Conservation (phyloP, 208 protist species). For the Acanthamoeba lenticulata region DNA sequence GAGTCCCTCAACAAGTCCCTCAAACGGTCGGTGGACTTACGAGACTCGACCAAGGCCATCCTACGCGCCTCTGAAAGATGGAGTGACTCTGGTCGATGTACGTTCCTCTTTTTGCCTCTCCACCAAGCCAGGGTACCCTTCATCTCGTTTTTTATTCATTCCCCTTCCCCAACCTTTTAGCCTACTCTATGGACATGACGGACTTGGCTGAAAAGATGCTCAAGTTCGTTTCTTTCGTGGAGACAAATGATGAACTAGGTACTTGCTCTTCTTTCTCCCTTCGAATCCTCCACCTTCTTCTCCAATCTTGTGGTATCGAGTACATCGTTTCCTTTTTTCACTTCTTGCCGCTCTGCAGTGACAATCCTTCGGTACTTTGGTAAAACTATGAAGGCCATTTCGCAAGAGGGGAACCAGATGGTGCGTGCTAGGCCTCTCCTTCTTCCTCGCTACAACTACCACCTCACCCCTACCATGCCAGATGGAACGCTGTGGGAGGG, state of each 20-base stretch:
- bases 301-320: neutral
- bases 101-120: neutral
- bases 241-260: constrained; percentile 19
- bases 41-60: constrained; percentile 37
- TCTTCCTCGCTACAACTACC: neutral
- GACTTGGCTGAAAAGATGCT: constrained; percentile 37
- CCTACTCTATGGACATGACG: constrained; percentile 13
- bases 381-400: constrained; percentile 55
- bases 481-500: constrained; percentile 20
- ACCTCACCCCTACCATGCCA: neutral
- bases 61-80: constrained; percentile 18
- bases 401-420: constrained; percentile 22
- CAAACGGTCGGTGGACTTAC: constrained; percentile 9
- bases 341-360: neutral
- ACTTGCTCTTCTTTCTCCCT: neutral
- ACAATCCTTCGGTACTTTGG: constrained; percentile 39
- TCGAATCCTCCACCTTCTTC: neutral
- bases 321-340: neutral
- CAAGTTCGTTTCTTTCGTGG: constrained; percentile 18
- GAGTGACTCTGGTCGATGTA: neutral
- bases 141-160: neutral
- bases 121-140: neutral
- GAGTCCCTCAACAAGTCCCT: constrained; percentile 5
- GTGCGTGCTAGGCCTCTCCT: neutral
- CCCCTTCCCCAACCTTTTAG: neutral